Evolutionary conservation across 495 filamentous ascomycete species (phyloP).

Genomic region (Cercophora newfieldiana): DNA sequence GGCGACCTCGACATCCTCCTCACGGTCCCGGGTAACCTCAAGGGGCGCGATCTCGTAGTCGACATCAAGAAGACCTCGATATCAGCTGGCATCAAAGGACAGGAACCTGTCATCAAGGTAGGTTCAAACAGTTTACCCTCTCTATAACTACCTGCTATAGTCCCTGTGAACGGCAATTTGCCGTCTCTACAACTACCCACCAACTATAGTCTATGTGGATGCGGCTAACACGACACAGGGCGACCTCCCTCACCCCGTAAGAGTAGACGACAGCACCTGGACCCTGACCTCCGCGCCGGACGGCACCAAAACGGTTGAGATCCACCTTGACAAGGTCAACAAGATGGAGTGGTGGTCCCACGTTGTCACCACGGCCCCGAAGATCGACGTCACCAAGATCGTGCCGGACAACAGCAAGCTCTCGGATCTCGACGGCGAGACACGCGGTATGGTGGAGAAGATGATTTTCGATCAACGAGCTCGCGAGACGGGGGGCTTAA

Average conservation of each 20-base stretch:
- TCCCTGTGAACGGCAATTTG: too few species aligned
- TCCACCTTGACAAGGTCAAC: slow-evolving; percentile 96
- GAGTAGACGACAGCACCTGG: slow-evolving; percentile 88
- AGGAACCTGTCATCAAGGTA: slow-evolving; percentile 84
- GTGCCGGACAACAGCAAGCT: slow-evolving; percentile 87
- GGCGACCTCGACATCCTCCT: slow-evolving; percentile 81
- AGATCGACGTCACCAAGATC: slow-evolving; percentile 94
- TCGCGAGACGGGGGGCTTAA: slow-evolving; percentile 86
- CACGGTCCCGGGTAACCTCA: slow-evolving; percentile 71
- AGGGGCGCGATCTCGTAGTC: slow-evolving; percentile 80
- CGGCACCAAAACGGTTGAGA: slow-evolving; percentile 66
- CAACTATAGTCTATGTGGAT: background rate
- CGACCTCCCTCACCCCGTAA: slow-evolving; percentile 76
- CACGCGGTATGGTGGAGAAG: slow-evolving; percentile 97
- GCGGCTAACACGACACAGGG: slow-evolving; percentile 55
- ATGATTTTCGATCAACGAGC: slow-evolving; percentile 99
- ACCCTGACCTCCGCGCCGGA: slow-evolving; percentile 71
- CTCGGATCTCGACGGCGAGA: slow-evolving; percentile 92
- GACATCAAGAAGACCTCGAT: slow-evolving; percentile 78
- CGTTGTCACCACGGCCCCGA: slow-evolving; percentile 78
- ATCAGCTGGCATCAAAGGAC: slow-evolving; percentile 82
- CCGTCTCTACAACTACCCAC: too few species aligned
- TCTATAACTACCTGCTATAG: background rate
- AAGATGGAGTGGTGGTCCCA: slow-evolving; percentile 98
- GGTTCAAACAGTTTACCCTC: slow-evolving; percentile 12